A percentile compares a stretch with the other conserved stretches of the same genome.
Evolutionary conservation across 768 basidiomycete genomes (phyloP).

Genomic region (Panaeolus papilionaceus): DNA sequence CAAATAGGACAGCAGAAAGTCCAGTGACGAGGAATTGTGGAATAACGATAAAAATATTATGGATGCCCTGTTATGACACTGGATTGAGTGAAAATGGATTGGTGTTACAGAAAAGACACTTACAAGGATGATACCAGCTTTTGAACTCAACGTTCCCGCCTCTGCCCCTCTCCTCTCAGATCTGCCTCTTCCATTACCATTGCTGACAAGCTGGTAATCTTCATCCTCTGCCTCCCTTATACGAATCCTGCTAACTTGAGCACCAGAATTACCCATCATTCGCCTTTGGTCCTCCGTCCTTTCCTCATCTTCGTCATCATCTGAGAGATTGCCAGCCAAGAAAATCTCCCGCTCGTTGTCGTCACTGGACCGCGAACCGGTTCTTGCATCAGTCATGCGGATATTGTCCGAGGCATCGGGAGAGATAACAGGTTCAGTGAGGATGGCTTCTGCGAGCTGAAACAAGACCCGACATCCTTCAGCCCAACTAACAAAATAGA

Average conservation of each 20-base stretch:
- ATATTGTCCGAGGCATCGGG: constrained; percentile 41
- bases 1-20: constrained; percentile 85
- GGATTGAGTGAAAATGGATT: not conserved
- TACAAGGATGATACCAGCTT: constrained; percentile 89
- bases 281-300: constrained; percentile 29
- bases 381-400: constrained; percentile 51
- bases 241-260: constrained; percentile 56
- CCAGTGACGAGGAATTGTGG: constrained; percentile 95
- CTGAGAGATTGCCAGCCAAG: constrained; percentile 35
- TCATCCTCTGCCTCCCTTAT: constrained; percentile 38
- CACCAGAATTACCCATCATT: constrained; percentile 49
- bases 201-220: constrained; percentile 37
- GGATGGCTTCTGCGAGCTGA: constrained; percentile 86
- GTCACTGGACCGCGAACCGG: constrained; percentile 31
- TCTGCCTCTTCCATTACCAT: constrained; percentile 14
- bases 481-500: not conserved
- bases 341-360: constrained; percentile 38
- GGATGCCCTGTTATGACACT: constrained; percentile 72
- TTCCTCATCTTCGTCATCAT: constrained; percentile 37
- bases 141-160: constrained; percentile 62
- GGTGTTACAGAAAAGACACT: constrained; percentile 32
- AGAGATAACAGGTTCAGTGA: constrained; percentile 59
- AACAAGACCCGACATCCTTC: not conserved
- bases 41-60: constrained; percentile 92
- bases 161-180: constrained; percentile 25